Evolutionary conservation across 768 basidiomycete species (phyloP), one percentile per base, ranked within the genome.

Genomic region (Hericium erinaceus): DNA sequence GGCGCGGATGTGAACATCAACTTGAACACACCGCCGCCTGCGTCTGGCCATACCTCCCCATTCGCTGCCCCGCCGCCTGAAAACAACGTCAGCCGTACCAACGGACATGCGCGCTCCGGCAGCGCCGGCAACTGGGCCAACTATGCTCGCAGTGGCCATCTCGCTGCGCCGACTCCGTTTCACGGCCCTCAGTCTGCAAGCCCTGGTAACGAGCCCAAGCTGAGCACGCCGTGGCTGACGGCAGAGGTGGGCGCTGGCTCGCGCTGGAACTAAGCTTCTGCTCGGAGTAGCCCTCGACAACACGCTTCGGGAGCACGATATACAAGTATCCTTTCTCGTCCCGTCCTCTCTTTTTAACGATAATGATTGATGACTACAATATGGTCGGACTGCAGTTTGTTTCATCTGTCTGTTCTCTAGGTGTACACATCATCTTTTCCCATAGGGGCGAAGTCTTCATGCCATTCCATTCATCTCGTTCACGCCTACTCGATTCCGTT

Each of bases 111-210:
- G 58, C 84, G 89, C 60, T 82, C 87, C 48, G 89, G 89, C 49
- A 90, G 88, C 68, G 85, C 85, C 26, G 87, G 87, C 37, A 90
- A 89, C 67, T 90, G 89, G 89, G 84, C 76, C 46, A 81, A 72
- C 64, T 75, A 87, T 63, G 67, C 80, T 26, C 79, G 84, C 52
- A 78, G 74, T 67, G 79, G 72, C 65, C 77, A 77, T 66, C 72
- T 83, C 54, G 71, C 72, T 54, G 72, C 74, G 58, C 74, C 75
- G 39, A 72, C 75, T n/a, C 67, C 80, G 40, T 81, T 81, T 63
- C 57, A 60, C 40, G 62, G 70, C 54, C 75, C 82, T 12, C 79
- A 81, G 57, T 75, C 78, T 40, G 73, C 83, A 8, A 83, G 81
- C 65, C 79, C 81, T 4, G 80, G 77, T 28, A 76, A 79, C 60